Evolutionary conservation across 192 early-diverging fungal species (phyloP).

Genomic region (Spizellomyces punctatus): DNA sequence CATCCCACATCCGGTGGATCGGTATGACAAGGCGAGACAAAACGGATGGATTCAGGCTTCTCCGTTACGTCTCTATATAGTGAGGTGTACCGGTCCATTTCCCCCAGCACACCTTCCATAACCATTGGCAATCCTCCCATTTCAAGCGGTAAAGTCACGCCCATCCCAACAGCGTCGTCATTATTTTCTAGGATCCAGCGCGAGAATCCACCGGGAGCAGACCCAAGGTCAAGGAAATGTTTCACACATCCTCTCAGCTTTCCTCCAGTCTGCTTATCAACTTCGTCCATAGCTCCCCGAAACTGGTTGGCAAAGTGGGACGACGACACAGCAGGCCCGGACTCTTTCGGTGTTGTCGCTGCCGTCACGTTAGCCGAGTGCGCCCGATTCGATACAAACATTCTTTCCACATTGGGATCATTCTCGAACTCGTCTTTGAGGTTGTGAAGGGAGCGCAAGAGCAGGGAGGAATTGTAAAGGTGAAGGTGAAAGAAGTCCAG

Average conservation of each 20-base stretch:
- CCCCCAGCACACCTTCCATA: slow-evolving; percentile 22
- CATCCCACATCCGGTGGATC: slow-evolving; percentile 5
- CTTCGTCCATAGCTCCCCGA: slow-evolving; percentile 30
- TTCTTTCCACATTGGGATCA: slow-evolving; percentile 23
- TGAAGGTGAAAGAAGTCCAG: slow-evolving; percentile 25
- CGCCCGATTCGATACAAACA: slow-evolving; percentile 25
- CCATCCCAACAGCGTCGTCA: slow-evolving; percentile 17
- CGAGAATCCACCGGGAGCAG: slow-evolving; percentile 27
- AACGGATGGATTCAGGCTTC: slow-evolving; percentile 18
- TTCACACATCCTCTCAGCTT: slow-evolving; percentile 16
- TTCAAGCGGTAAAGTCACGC: slow-evolving; percentile 28
- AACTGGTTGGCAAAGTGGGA: slow-evolving; percentile 26
- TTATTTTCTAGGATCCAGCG: slow-evolving; percentile 29
- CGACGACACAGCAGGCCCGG: background rate
- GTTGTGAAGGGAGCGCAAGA: slow-evolving; percentile 5
- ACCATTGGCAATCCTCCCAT: slow-evolving; percentile 32
- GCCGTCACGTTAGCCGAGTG: background rate
- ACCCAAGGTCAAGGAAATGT: slow-evolving; percentile 24
- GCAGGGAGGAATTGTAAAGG: slow-evolving; percentile 9
- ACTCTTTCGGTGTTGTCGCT: slow-evolving; percentile 2
- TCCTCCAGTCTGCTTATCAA: slow-evolving; percentile 3
- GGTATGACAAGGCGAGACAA: background rate
- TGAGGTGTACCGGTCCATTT: slow-evolving; percentile 11
- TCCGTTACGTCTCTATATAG: slow-evolving; percentile 28
- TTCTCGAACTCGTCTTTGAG: slow-evolving; percentile 26